These are phyloP conservation scores for Trichoderma parareesei DNA, from an alignment of 495 filamentous ascomycete genomes.

Conservation along the genomic window DNA sequence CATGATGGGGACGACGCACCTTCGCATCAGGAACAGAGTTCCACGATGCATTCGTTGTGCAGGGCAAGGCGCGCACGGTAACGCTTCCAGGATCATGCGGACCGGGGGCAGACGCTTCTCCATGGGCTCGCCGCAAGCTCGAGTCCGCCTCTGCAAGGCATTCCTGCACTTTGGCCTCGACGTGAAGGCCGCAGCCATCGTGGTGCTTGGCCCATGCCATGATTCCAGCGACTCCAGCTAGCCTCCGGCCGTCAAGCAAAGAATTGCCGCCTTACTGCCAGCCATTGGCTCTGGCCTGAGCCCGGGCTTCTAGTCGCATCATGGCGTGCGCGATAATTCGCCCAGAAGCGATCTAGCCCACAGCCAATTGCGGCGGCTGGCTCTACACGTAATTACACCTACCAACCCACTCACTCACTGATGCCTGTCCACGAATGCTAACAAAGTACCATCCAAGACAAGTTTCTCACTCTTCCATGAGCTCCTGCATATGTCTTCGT, in stretches of 20 bases:
- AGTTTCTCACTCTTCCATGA: background rate
- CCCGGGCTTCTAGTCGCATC: background rate
- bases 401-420: background rate
- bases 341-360: background rate
- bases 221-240: background rate
- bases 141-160: slow-evolving; percentile 4
- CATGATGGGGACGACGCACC: slow-evolving; percentile 2
- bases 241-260: background rate
- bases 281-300: background rate
- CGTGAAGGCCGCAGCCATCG: background rate
- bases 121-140: background rate
- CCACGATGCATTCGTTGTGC: background rate
- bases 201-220: background rate
- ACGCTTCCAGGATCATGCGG: background rate
- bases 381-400: background rate
- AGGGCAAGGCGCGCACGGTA: background rate
- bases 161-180: background rate
- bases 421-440: background rate
- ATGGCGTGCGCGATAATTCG: background rate
- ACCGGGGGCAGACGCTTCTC: background rate
- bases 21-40: slow-evolving; percentile 7
- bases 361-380: background rate
- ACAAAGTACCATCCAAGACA: background rate
- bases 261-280: background rate
- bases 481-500: background rate